Evolutionary conservation across 805 yeast species (phyloP), one percentile per base, ranked within the genome.

Genomic region (Torulaspora franciscae): DNA sequence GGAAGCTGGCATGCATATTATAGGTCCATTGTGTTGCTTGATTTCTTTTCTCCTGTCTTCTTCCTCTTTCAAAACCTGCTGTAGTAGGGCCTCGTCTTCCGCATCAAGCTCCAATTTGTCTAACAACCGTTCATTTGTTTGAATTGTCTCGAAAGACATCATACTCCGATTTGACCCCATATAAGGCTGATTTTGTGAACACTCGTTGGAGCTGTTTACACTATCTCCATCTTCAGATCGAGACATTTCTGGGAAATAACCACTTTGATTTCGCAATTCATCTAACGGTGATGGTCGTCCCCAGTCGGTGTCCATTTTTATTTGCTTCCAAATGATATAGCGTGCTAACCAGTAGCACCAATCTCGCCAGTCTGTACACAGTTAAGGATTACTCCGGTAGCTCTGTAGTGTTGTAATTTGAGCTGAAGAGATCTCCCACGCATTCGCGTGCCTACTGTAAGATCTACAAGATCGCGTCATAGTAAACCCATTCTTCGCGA

Each of bases 1-100:
- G 1, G 65, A 57, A 4, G 68, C 68, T 1, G 68, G 68, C 37
- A 59, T 45, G 46, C 66, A 62, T 8, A 59, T 28, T 8, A 47
- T 40, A 7, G 55, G 57, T 3, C 45, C 49, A 28, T 52, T 46
- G 11, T 40, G 41, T 15, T 32, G 32, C 19, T 26, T 30, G 13
- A 40, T 19, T 26, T 37, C 40, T 41, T 40, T 26, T 23, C 19
- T 25, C 24, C 45, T 48, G 29, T 47, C 58, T 25, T 53, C 53
- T 19, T 55, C 57, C 39, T 56, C 58, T 26, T 47, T 43, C 25
- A 61, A 39, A 1, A 65, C 62, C 23, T 56, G 55, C 38, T 62
- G 58, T 26, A 64, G 42, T 6, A 64, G 42, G 11, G 50, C 43
- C 28, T 65, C 68, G 40, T 65, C 69, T 28, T 64, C 67, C 7